Conservation (phyloP, 225 moss, liverwort and hornwort species). For the Anthoceros angustus region DNA sequence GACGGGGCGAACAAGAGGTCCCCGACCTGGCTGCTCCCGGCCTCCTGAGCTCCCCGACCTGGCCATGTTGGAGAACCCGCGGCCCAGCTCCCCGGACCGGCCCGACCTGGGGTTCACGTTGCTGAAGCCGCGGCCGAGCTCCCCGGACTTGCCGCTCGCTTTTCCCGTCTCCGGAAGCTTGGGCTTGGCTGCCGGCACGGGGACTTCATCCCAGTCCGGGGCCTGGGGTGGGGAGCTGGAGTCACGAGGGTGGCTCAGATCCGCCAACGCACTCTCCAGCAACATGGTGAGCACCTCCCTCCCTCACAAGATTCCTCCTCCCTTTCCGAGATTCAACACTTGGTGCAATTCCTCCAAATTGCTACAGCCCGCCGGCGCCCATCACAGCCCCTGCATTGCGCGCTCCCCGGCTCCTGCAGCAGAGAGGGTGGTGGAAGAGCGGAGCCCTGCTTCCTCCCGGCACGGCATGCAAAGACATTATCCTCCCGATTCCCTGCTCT, state of each 20-base stretch:
- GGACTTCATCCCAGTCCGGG: background rate
- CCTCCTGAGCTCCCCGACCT: background rate
- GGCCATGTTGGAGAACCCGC: background rate
- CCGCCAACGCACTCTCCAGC: background rate
- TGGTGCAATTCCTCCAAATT: no score
- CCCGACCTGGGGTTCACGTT: background rate
- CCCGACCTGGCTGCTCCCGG: background rate
- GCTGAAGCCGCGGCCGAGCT: no score
- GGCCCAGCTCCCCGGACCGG: background rate
- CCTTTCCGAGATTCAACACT: background rate
- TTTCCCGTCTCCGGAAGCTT: no score
- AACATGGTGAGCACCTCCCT: background rate
- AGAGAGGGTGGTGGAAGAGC: no score
- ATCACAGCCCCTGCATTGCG: no score
- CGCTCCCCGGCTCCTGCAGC: no score
- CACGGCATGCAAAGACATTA: no score
- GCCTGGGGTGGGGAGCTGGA: background rate
- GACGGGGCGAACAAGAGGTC: background rate
- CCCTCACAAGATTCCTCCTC: background rate
- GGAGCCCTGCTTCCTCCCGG: no score
- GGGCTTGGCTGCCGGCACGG: background rate
- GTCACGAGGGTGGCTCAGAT: background rate
- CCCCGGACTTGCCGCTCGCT: no score
- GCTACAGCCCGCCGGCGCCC: no score
- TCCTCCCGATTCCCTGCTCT: no score